Conservation (phyloP, 2,329 filamentous ascomycete genomes). For the Fusarium kyushuense region DNA sequence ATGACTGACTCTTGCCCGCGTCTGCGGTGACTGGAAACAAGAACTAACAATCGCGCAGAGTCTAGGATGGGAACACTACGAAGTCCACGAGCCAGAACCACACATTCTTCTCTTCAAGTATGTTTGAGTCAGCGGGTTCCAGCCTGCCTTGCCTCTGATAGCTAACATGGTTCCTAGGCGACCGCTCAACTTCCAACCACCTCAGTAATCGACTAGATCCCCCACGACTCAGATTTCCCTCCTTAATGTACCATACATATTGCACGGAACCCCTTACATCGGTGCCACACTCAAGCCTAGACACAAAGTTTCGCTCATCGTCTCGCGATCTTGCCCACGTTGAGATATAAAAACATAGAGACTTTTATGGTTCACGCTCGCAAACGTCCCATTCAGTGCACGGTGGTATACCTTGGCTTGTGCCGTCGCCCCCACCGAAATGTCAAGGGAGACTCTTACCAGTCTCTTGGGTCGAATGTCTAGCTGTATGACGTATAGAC, state of each 20-base stretch:
- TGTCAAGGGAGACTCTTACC: constrained; percentile 14
- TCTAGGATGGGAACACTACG: constrained; percentile 98
- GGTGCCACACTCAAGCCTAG: constrained; percentile 34
- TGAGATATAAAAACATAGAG: constrained; percentile 46
- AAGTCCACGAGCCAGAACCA: constrained; percentile 98
- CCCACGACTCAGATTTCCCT: constrained; percentile 36
- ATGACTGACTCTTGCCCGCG: constrained; percentile 47
- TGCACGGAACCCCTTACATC: constrained; percentile 38
- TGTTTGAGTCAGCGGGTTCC: constrained; percentile 52
- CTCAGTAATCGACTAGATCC: constrained; percentile 58
- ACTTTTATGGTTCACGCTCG: constrained; percentile 44
- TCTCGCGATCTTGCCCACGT: constrained; percentile 48
- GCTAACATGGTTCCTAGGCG: constrained; percentile 65
- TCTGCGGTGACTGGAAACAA: not conserved
- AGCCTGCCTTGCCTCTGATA: constrained; percentile 1
- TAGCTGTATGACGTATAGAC: constrained; percentile 35
- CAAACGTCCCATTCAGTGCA: constrained; percentile 40
- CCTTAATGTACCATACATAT: constrained; percentile 49
- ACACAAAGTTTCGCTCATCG: constrained; percentile 38
- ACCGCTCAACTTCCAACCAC: constrained; percentile 85
- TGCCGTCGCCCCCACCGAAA: not conserved
- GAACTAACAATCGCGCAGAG: constrained; percentile 69
- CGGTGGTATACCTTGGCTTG: constrained; percentile 13
- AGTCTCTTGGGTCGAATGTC: constrained; percentile 17
- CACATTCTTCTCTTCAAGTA: constrained; percentile 99